phyloP scores from a whole-genome alignment of 2,329 filamentous ascomycete species.

The Colletotrichum spaethianum region DNA sequence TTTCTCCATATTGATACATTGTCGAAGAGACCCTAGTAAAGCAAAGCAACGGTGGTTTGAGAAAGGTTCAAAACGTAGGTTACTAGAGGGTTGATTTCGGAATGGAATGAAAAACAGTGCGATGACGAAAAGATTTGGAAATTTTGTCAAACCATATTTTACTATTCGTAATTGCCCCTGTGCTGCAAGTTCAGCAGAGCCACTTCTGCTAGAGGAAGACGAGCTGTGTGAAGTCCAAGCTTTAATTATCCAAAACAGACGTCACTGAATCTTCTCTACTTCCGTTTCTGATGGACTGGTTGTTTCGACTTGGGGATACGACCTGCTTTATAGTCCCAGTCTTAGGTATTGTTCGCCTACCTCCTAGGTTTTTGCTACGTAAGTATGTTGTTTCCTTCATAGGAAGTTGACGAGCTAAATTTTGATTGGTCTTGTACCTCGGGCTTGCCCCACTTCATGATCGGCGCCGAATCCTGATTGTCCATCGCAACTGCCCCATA shows the following conservation, averaged over 20 bases:
- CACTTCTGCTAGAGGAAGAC: background rate
- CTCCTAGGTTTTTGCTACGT: too few relatives aligned
- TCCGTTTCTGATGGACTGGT: background rate
- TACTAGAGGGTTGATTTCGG: too few relatives aligned
- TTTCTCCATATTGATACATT: background rate
- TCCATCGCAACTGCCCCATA: background rate
- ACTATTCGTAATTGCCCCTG: too few relatives aligned
- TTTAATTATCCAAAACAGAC: background rate
- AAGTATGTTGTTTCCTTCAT: too few relatives aligned
- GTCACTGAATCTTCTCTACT: background rate
- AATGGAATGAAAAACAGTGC: too few relatives aligned
- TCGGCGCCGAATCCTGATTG: background rate
- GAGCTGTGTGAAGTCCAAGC: background rate
- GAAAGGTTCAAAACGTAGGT: background rate
- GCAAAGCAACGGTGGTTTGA: too few relatives aligned
- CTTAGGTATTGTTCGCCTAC: too few relatives aligned
- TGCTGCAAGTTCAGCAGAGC: background rate
- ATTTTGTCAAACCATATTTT: too few relatives aligned
- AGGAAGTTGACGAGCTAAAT: too few relatives aligned
- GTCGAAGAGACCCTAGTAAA: too few relatives aligned
- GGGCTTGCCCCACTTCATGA: background rate
- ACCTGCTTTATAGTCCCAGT: background rate
- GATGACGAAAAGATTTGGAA: too few relatives aligned
- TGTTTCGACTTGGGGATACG: background rate
- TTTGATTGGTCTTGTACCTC: background rate